phyloP scores from a whole-genome alignment of 768 basidiomycete genomes.

The Candolleomyces aberdarensis region DNA sequence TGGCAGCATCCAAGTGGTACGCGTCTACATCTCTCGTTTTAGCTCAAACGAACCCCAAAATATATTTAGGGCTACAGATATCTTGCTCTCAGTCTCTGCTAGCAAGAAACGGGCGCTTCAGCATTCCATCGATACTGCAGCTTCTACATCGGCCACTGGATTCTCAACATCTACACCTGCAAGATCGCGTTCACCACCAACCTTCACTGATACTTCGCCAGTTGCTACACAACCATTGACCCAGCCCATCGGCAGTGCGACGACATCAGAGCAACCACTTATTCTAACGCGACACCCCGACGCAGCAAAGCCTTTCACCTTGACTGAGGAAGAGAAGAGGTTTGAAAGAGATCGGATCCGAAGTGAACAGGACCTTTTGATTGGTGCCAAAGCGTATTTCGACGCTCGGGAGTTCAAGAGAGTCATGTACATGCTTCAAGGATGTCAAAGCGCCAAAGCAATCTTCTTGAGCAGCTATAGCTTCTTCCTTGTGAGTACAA shows the following conservation, averaged over 20 bases:
- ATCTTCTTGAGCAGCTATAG: constrained; percentile 78
- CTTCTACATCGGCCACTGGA: constrained; percentile 16
- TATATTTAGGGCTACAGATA: constrained; percentile 66
- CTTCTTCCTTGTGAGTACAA: constrained; percentile 72
- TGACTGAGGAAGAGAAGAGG: constrained; percentile 29
- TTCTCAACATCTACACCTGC: constrained; percentile 65
- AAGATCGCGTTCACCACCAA: constrained; percentile 38
- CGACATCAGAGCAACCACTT: not conserved
- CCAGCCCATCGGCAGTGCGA: constrained; percentile 16
- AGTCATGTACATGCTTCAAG: constrained; percentile 60
- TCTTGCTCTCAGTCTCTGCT: constrained; percentile 58
- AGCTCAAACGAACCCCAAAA: constrained; percentile 13
- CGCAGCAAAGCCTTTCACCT: constrained; percentile 29
- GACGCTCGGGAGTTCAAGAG: constrained; percentile 77
- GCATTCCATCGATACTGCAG: constrained; percentile 5
- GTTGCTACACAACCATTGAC: constrained; percentile 28
- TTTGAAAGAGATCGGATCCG: constrained; percentile 47
- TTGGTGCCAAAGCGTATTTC: constrained; percentile 70
- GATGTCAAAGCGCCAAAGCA: constrained; percentile 68
- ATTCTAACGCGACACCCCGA: constrained; percentile 28
- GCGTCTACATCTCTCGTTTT: constrained; percentile 16
- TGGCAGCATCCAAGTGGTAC: constrained; percentile 76
- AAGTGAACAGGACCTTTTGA: constrained; percentile 69
- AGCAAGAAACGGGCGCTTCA: constrained; percentile 38
- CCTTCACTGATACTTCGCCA: constrained; percentile 36